Base-by-base conservation (phyloP, 208 protist species). In the Trypanosoma conorhini region DNA sequence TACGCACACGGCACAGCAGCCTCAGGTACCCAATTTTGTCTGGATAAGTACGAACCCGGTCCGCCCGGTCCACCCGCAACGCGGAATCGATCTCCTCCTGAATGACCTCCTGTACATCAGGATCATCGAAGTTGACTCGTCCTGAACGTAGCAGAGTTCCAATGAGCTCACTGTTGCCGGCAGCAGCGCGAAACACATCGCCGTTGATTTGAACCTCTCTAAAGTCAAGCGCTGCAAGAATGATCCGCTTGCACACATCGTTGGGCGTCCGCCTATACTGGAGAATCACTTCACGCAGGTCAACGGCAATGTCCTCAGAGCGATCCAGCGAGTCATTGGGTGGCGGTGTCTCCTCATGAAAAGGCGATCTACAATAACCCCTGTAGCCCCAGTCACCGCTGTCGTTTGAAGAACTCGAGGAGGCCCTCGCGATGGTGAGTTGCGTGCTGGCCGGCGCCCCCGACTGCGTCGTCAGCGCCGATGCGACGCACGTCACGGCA, bases 241-340 rank as follows among this genome's bases (percentile, higher is more conserved):
- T 93, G 52, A 96, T 92, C 69, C 91, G 88, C 73, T 91, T 81
- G 64, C 89, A 92, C 13, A 92, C 76, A 28, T 91, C 82, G 31
- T 74, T 77, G 31, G 82, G 80, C 26, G 86, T 92, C 35, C 87
- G 77, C 56, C 80, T 76, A 63, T 91, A 96, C 26, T 92, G 81
- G 31, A 89, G 72, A 33, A 96, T 79, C 5, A 79, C 84, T 56
- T 92, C 82, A 17, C 81, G 79, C 30, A 96, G 77, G 67, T 93
- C 80, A n/a, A 96, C 73, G n/a, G 76, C 70, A 26, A 92, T 75
- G 33, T 80, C 51, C n/a, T 81, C 71, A 10, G 67, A 72, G n/a
- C 48, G 24, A 17, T 19, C 24, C 7, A 69, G 1, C 10, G 67
- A 72, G 8, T 35, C n/a, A n/a, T 9, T 13, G 12, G 5, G 28